Evolutionary conservation across 345 rosid genomes (phyloP), one percentile per base, ranked within the genome.

Genomic region (Eucalyptus victrix): DNA sequence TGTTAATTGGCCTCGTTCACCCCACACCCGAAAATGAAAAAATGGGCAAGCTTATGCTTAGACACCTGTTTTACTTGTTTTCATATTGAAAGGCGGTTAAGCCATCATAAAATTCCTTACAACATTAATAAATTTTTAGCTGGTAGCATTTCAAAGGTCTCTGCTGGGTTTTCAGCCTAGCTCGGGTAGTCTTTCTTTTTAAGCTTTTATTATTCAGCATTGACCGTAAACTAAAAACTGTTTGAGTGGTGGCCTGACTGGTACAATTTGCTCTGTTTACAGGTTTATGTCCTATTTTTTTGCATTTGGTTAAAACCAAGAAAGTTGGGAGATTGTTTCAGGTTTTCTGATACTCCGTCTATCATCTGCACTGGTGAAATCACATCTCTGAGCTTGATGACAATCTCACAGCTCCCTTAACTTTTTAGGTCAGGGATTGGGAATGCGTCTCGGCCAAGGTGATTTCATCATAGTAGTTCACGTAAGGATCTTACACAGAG

Each of bases 121-220:
- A 96, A 94, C 95, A 93, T 60, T 86, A 91, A 95, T 92, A 96
- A 97, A 90, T 96, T 98, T n/a, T 32, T 94, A 81, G 97, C 95
- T n/a, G 99, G 99, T 88, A 96, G 98, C 89, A 88, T 94, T 80
- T 97, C 97, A 49, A 95, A 95, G 98, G 95, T 93, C 58, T 86
- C 90, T 21, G 92, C 97, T 58, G 98, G 98, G 56, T 96, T 97
- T 90, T 58, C 95, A 86, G 92, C 97, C 44, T 98, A 95, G 56
- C 53, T 97, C 80, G 94, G 93, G 94, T 95, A 94, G 90, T 89
- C 58, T 56, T 89, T 23, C 88, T 32, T 28, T 53, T 45, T 26
- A 26, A 4, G 42, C 24, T n/a, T 87, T 19, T 34, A 45, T 49
- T 85, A 62, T 80, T 76, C 21, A 9, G 24, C 85, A 58, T 8